Conservation (phyloP, 1,284 basidiomycete genomes). For the Naganishia sp. region DNA sequence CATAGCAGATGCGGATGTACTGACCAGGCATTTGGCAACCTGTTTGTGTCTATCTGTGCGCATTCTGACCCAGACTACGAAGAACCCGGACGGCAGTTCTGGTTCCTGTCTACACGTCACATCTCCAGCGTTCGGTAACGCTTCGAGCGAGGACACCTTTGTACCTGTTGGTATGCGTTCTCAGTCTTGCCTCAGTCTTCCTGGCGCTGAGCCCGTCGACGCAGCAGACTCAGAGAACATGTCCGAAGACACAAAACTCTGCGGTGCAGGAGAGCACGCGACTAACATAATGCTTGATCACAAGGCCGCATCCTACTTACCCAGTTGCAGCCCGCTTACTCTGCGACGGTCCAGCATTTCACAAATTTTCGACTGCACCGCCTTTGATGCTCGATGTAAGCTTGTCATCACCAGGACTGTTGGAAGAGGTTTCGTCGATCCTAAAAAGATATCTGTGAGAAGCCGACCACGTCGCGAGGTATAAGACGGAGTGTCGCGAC, state of each 20-base stretch:
- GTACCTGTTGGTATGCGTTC: no score
- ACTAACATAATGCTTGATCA: no score
- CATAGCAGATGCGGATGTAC: not conserved
- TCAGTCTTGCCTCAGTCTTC: no score
- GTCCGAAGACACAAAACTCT: no score
- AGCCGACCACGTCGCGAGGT: no score
- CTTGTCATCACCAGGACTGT: slow-evolving; percentile 10
- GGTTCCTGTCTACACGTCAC: not conserved
- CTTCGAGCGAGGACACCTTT: no score
- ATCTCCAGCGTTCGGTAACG: not conserved
- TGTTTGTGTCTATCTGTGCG: not conserved
- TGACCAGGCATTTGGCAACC: slow-evolving; percentile 1
- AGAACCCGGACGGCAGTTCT: slow-evolving; percentile 13
- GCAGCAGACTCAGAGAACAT: no score
- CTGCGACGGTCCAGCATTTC: slow-evolving; percentile 16
- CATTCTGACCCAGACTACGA: slow-evolving; percentile 22
- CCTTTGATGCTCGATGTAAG: slow-evolving; percentile 10
- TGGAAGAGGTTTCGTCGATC: not conserved
- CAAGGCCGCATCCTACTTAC: no score
- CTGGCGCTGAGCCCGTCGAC: no score
- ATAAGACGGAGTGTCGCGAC: no score
- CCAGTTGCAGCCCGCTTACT: not conserved
- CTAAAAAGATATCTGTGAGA: no score
- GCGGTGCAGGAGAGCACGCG: no score
- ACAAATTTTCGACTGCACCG: slow-evolving; percentile 9